Evolutionary conservation across 805 yeast species (phyloP).

Genomic region (baker's yeast (Saccharomyces cerevisiae)): DNA sequence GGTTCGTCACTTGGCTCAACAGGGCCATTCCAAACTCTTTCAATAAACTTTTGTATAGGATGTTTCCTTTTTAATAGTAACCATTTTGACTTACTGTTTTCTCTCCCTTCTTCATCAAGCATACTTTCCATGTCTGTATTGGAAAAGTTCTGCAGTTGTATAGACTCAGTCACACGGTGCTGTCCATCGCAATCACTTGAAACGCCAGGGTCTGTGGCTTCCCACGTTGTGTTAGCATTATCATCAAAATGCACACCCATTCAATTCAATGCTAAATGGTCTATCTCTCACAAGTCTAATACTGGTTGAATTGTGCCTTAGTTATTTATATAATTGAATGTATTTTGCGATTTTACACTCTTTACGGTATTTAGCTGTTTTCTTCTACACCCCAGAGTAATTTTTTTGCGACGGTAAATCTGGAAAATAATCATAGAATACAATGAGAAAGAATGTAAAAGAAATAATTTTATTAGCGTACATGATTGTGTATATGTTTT

Average conservation of each 20-base stretch:
- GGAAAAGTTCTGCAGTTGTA: background rate
- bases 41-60: slow-evolving; percentile 20
- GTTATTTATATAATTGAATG: background rate
- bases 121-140: background rate
- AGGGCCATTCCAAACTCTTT: slow-evolving; percentile 53
- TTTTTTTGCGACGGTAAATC: background rate
- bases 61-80: slow-evolving; percentile 9
- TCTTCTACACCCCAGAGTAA: background rate
- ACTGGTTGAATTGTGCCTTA: background rate
- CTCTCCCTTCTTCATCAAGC: slow-evolving; percentile 1
- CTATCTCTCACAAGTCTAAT: background rate
- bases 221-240: background rate
- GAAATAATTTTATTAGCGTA: background rate
- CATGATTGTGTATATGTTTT: background rate
- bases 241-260: background rate
- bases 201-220: background rate
- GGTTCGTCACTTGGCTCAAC: slow-evolving; percentile 38
- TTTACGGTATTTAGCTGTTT: background rate
- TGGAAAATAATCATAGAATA: background rate
- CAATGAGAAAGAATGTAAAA: background rate
- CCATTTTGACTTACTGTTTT: slow-evolving; percentile 13
- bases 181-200: background rate
- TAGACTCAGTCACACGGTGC: background rate
- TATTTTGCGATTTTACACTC: background rate
- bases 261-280: background rate